These are phyloP conservation scores for Atkinsonella texensis DNA, from an alignment of 2,329 filamentous ascomycete genomes.

Conservation along the genomic window DNA sequence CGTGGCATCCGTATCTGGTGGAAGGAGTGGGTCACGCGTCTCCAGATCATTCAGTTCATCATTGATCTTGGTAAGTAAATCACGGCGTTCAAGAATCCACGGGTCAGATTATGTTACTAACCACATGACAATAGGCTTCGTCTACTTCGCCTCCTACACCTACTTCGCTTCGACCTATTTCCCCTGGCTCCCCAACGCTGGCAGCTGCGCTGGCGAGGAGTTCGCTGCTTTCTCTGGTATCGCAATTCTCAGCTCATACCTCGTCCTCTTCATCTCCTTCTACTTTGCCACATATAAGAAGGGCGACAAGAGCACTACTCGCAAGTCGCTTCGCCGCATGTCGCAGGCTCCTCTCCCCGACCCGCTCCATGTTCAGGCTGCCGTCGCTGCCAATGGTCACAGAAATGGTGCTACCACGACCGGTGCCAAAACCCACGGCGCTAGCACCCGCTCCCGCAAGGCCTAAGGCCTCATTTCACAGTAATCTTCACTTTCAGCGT, in stretches of 20 bases:
- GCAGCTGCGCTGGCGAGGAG: conserved; percentile 88
- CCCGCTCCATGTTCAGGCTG: conserved; percentile 59
- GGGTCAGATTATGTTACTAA: background rate
- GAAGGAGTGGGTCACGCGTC: conserved; percentile 98
- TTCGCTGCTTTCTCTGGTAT: conserved; percentile 92
- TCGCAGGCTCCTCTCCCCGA: conserved; percentile 62
- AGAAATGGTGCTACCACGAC: conserved; percentile 41
- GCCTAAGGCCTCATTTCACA: conserved; percentile 26
- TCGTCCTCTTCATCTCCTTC: conserved; percentile 97
- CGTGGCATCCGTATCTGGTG: conserved; percentile 95
- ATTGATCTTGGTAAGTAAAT: conserved; percentile 73
- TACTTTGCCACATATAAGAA: conserved; percentile 95
- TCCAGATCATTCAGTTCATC: conserved; percentile 95
- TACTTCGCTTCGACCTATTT: conserved; percentile 94
- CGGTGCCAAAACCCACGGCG: conserved; percentile 45
- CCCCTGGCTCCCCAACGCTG: conserved; percentile 68
- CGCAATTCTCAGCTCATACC: conserved; percentile 84
- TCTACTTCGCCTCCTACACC: conserved; percentile 98
- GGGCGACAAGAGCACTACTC: conserved; percentile 69
- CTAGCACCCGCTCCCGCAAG: conserved; percentile 57
- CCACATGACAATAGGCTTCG: conserved; percentile 53
- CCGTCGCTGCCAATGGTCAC: conserved; percentile 38
- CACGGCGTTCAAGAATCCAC: background rate
- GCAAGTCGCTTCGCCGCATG: conserved; percentile 61
- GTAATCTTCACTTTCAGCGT: background rate